Percentiles rank a stretch among this genome's conserved stretches.
Evolutionary conservation across 805 yeast species (phyloP).

Genomic region (Nakazawaea populi): DNA sequence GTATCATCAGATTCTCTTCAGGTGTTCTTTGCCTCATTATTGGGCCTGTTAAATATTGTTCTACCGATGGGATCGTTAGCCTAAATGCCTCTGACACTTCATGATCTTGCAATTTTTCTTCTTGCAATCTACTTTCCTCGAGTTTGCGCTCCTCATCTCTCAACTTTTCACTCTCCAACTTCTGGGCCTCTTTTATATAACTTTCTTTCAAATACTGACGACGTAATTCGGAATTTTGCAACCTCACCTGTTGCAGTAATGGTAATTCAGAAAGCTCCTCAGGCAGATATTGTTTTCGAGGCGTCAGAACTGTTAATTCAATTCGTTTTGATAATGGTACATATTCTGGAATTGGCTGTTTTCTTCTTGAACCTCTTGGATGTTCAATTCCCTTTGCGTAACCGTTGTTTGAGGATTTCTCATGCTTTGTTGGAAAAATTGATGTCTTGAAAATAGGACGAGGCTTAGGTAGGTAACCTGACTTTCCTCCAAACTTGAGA

Average conservation of each 20-base stretch:
- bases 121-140: slow-evolving; percentile 15
- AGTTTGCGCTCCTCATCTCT: slow-evolving; percentile 23
- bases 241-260: slow-evolving; percentile 36
- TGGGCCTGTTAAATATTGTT: slow-evolving; percentile 58
- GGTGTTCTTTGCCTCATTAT: slow-evolving; percentile 66
- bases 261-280: slow-evolving; percentile 30
- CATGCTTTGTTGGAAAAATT: slow-evolving; percentile 43
- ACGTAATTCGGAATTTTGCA: slow-evolving; percentile 58
- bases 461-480: slow-evolving; percentile 78
- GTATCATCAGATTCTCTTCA: slow-evolving; percentile 55
- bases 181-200: slow-evolving; percentile 31
- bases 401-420: slow-evolving; percentile 48
- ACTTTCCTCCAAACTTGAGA: slow-evolving; percentile 52
- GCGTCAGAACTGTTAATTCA: slow-evolving; percentile 41
- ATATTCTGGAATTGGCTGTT: slow-evolving; percentile 44
- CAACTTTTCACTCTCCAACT: slow-evolving; percentile 28
- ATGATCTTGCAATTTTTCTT: slow-evolving; percentile 27
- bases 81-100: slow-evolving; percentile 46
- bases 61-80: slow-evolving; percentile 78
- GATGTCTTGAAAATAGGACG: slow-evolving; percentile 74
- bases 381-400: slow-evolving; percentile 67
- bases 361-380: slow-evolving; percentile 59
- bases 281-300: slow-evolving; percentile 26
- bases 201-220: slow-evolving; percentile 65
- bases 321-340: slow-evolving; percentile 59